phyloP scores from a whole-genome alignment of 2,329 filamentous ascomycete genomes.

The Clathrospora elynae region DNA sequence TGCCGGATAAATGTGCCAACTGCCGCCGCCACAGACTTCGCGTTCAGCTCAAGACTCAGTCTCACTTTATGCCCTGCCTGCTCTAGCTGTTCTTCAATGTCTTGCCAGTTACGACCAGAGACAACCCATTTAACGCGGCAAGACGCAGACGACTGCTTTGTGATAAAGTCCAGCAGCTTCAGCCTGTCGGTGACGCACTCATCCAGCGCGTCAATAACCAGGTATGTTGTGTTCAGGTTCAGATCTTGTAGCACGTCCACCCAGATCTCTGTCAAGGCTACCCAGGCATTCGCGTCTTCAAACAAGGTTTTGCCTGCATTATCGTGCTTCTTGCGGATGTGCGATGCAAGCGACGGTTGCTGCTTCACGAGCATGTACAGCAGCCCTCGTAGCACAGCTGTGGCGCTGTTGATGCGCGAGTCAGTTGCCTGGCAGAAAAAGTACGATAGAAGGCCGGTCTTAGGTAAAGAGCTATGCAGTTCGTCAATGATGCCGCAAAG shows the following conservation, averaged over 20 bases:
- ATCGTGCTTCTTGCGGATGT: too few relatives aligned
- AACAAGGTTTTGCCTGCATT: slow-evolving; percentile 13
- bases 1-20: slow-evolving; percentile 47
- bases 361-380: too few relatives aligned
- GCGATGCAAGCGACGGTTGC: too few relatives aligned
- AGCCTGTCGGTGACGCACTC: slow-evolving; percentile 10
- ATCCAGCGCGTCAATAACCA: slow-evolving; percentile 19
- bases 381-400: too few relatives aligned
- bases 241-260: slow-evolving; percentile 48
- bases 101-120: slow-evolving; percentile 17
- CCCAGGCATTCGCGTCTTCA: slow-evolving; percentile 41
- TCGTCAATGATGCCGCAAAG: slow-evolving; percentile 35
- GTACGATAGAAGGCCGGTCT: slow-evolving; percentile 21
- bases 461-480: slow-evolving; percentile 20
- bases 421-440: slow-evolving; percentile 52
- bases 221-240: slow-evolving; percentile 8
- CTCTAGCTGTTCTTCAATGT: slow-evolving; percentile 45
- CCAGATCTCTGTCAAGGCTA: slow-evolving; percentile 40
- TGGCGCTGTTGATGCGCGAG: neutral
- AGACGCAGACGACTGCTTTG: slow-evolving; percentile 3
- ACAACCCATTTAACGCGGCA: slow-evolving; percentile 17
- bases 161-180: slow-evolving; percentile 11
- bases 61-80: slow-evolving; percentile 20
- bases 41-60: slow-evolving; percentile 46
- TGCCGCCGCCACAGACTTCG: slow-evolving; percentile 38